Percentiles rank a stretch among this genome's conserved stretches.
Evolutionary conservation across 2,329 filamentous ascomycete species (phyloP).

Genomic region (Claviceps sp.): DNA sequence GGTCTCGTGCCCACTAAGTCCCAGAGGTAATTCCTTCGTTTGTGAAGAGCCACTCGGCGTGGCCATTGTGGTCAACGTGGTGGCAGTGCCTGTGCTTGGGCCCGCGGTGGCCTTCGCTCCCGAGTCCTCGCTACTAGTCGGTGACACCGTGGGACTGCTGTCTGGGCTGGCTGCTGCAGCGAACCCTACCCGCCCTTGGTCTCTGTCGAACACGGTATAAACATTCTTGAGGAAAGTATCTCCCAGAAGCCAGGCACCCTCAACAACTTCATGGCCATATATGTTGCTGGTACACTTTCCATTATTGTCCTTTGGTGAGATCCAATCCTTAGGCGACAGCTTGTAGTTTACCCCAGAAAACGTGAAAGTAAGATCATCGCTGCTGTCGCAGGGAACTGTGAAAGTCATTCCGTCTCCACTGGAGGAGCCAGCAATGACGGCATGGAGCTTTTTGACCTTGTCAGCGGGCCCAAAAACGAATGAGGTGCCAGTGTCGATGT

Average conservation of each 20-base stretch:
- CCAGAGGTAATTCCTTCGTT: constrained; percentile 3
- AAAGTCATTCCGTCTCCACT: constrained; percentile 49
- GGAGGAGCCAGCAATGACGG: constrained; percentile 47
- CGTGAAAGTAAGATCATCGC: constrained; percentile 43
- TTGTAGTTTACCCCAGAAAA: constrained; percentile 56
- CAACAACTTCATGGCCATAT: constrained; percentile 55
- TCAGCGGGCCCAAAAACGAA: constrained; percentile 59
- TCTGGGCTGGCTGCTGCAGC: constrained; percentile 6
- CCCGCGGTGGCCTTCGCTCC: neutral
- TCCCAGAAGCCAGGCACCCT: constrained; percentile 63
- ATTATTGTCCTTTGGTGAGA: constrained; percentile 32
- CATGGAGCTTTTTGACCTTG: constrained; percentile 56
- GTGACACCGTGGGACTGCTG: neutral
- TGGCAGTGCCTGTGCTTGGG: constrained; percentile 1
- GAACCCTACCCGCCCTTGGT: constrained; percentile 43
- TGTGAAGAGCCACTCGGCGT: neutral
- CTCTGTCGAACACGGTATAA: constrained; percentile 72
- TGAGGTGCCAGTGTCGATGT: constrained; percentile 75
- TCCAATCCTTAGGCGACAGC: constrained; percentile 59
- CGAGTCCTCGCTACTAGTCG: neutral
- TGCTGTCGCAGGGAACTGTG: constrained; percentile 59
- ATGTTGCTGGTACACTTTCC: constrained; percentile 56
- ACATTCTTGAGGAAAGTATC: constrained; percentile 85
- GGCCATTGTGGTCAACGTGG: neutral
- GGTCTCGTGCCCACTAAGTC: constrained; percentile 12